These are phyloP conservation scores for Thielaviopsis punctulata DNA, from an alignment of 2,329 filamentous ascomycete species.

Conservation along the genomic window DNA sequence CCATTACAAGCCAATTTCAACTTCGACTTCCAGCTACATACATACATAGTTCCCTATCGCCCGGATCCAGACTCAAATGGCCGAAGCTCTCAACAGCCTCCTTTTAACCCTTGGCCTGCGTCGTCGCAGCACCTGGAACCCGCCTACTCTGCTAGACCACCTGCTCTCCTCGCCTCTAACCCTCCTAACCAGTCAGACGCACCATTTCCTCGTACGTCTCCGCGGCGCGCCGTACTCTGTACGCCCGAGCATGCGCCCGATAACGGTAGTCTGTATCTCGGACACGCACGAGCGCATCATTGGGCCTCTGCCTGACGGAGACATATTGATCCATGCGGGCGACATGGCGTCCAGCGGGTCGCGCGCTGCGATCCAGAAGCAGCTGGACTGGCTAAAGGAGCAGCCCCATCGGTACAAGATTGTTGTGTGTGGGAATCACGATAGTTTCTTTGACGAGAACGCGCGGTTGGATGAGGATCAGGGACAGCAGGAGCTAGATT, in stretches of 20 bases:
- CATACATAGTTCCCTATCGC: too few species aligned
- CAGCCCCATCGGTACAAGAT: slow-evolving; percentile 68
- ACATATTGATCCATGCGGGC: slow-evolving; percentile 78
- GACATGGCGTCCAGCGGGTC: slow-evolving; percentile 76
- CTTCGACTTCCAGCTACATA: too few species aligned
- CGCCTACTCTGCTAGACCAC: slow-evolving; percentile 39
- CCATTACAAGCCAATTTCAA: too few species aligned
- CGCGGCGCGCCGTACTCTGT: slow-evolving; percentile 43
- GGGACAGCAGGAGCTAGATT: slow-evolving; percentile 29
- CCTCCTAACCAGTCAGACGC: slow-evolving; percentile 42
- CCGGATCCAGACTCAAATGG: slow-evolving; percentile 3
- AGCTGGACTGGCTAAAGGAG: slow-evolving; percentile 63
- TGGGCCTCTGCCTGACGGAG: slow-evolving; percentile 50
- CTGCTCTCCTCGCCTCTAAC: slow-evolving; percentile 52
- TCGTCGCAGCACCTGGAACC: slow-evolving; percentile 30
- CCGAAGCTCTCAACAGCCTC: slow-evolving; percentile 15
- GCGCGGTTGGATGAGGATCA: slow-evolving; percentile 28
- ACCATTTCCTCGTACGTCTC: slow-evolving; percentile 47
- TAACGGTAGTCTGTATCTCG: slow-evolving; percentile 74
- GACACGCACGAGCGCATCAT: slow-evolving; percentile 62
- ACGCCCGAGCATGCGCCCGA: slow-evolving; percentile 35
- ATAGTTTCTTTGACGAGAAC: slow-evolving; percentile 61
- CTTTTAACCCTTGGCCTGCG: slow-evolving; percentile 30
- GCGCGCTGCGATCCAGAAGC: slow-evolving; percentile 55
- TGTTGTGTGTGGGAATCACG: slow-evolving; percentile 75